Evolutionary conservation across 257 asterid genomes (phyloP).

Genomic region (Parsonsia alboflavescens): DNA sequence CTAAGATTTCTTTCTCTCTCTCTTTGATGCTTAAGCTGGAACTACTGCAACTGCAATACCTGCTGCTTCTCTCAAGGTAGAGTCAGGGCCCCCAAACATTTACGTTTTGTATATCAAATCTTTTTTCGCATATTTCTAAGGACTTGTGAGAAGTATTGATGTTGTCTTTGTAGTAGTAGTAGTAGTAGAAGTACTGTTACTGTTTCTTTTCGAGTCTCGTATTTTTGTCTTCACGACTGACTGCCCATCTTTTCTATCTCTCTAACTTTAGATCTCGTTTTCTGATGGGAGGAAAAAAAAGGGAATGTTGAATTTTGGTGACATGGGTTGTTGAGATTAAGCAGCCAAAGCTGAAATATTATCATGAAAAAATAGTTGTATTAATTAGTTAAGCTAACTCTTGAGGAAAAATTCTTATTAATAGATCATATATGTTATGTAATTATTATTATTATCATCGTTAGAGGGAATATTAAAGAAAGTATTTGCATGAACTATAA

Average conservation of each 20-base stretch:
- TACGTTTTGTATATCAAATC: too few species aligned
- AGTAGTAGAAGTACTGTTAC: too few species aligned
- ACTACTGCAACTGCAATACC: neutral
- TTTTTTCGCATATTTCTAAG: neutral
- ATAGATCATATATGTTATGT: neutral
- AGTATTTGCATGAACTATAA: neutral
- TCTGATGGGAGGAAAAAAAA: neutral
- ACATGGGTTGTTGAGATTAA: slow-evolving; percentile 19
- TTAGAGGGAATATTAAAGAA: too few species aligned
- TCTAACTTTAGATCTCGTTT: slow-evolving; percentile 13
- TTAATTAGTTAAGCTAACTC: slow-evolving; percentile 7
- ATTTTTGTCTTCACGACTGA: neutral
- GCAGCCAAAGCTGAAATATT: slow-evolving; percentile 5
- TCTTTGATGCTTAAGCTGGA: slow-evolving; percentile 14
- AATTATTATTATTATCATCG: neutral
- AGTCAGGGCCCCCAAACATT: slow-evolving; percentile 19
- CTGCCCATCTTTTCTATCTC: neutral
- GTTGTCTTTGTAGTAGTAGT: neutral
- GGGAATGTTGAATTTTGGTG: slow-evolving; percentile 14
- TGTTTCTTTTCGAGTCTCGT: neutral
- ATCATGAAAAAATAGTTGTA: neutral
- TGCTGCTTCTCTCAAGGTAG: slow-evolving; percentile 19
- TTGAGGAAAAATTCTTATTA: neutral
- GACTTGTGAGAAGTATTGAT: neutral
- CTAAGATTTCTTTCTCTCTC: neutral